Evolutionary conservation across 805 yeast species (phyloP).

Genomic region (Starmerella geochares): DNA sequence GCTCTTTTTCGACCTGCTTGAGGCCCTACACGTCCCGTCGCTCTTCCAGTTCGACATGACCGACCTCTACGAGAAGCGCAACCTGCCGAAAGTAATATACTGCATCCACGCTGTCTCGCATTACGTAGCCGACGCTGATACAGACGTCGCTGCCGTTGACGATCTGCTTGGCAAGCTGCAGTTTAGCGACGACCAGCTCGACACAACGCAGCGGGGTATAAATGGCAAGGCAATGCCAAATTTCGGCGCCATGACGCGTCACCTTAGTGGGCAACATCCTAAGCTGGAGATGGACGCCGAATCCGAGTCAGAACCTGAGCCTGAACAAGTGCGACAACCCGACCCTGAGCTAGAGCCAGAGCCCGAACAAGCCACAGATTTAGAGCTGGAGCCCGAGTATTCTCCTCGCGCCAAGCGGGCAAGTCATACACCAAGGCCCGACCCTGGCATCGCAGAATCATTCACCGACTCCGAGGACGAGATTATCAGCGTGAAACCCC

Average conservation of each 20-base stretch:
- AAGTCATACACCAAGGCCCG: neutral
- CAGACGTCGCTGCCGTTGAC: slow-evolving; percentile 44
- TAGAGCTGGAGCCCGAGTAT: neutral
- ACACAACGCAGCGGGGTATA: slow-evolving; percentile 50
- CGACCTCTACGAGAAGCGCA: slow-evolving; percentile 83
- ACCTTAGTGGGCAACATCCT: slow-evolving; percentile 28
- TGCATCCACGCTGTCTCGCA: slow-evolving; percentile 82
- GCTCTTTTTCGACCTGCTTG: slow-evolving; percentile 59
- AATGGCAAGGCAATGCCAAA: slow-evolving; percentile 66
- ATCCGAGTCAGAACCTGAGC: neutral
- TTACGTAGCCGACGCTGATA: slow-evolving; percentile 50
- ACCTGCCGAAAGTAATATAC: slow-evolving; percentile 86
- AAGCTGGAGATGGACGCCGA: slow-evolving; percentile 5
- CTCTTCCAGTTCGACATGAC: slow-evolving; percentile 83
- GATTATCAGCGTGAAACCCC: slow-evolving; percentile 10
- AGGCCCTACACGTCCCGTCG: slow-evolving; percentile 67
- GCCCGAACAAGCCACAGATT: neutral
- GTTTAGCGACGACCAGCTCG: slow-evolving; percentile 60
- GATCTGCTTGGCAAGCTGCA: slow-evolving; percentile 52
- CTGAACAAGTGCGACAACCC: no score
- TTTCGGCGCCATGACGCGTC: slow-evolving; percentile 47
- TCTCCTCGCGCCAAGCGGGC: neutral
- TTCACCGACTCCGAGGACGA: slow-evolving; percentile 4
- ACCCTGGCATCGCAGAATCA: neutral
- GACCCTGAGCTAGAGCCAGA: neutral